A percentile compares a stretch with the other conserved stretches of the same genome.
These are phyloP conservation scores for Chaetoceros muelleri DNA, from an alignment of 108 stramenopile genomes.

Conservation along the genomic window DNA sequence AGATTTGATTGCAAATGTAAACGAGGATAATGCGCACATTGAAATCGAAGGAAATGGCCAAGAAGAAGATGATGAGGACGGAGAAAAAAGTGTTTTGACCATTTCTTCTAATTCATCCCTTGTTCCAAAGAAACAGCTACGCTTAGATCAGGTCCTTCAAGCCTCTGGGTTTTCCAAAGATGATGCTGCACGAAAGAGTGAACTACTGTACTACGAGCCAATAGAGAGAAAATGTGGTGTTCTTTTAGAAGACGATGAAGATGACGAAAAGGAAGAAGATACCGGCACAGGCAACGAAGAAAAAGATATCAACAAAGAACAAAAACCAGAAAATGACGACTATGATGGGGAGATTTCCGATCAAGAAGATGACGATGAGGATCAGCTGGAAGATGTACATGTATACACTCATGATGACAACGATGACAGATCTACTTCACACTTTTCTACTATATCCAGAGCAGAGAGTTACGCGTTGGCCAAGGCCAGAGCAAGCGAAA, in stretches of 20 bases:
- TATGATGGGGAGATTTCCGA: conserved; percentile 12
- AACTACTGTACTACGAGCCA: conserved; percentile 54
- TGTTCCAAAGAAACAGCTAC: conserved; percentile 31
- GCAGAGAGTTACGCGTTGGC: conserved; percentile 33
- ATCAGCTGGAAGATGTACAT: conserved; percentile 3
- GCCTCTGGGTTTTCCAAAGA: conserved; percentile 73
- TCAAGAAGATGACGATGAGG: conserved; percentile 13
- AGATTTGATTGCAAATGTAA: conserved; percentile 20
- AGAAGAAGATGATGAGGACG: conserved; percentile 16
- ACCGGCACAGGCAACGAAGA: conserved; percentile 1
- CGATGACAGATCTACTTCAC: conserved; percentile 14
- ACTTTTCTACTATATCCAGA: conserved; percentile 22
- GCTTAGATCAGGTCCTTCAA: conserved; percentile 68
- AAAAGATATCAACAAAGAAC: conserved; percentile 3
- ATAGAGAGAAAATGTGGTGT: conserved; percentile 22
- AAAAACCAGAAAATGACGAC: conserved; percentile 1
- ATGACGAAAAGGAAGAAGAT: conserved; percentile 11
- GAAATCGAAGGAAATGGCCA: conserved; percentile 6
- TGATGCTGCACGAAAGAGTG: conserved; percentile 52
- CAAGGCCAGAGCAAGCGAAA: conserved; percentile 52
- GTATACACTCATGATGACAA: conserved; percentile 7
- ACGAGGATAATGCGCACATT: conserved; percentile 8
- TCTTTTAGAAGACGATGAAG: conserved; percentile 20
- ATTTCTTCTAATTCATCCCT: conserved; percentile 6
- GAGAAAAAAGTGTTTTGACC: neutral